Evolutionary conservation across 495 filamentous ascomycete genomes (phyloP).

Genomic region (Trichoderma orchidacearum): DNA sequence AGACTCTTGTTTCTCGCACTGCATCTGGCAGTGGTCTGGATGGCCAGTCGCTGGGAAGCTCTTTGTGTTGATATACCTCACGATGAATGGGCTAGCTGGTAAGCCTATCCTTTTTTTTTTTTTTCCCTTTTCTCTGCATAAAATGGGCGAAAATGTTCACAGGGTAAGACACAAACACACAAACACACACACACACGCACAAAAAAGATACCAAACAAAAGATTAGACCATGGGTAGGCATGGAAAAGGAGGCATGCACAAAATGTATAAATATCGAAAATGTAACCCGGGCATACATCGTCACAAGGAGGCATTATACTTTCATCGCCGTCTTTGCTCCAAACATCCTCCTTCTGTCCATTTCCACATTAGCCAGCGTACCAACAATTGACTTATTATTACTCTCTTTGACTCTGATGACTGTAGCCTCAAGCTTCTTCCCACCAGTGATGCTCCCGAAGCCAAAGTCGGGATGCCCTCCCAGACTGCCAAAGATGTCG

Average conservation of each 20-base stretch:
- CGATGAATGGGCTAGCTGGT: not conserved
- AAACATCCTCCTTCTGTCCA: not conserved
- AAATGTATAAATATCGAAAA: too few species aligned
- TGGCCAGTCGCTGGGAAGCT: slow-evolving; percentile 16
- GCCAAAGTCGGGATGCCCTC: slow-evolving; percentile 54
- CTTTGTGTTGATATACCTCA: slow-evolving; percentile 16
- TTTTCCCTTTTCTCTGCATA: not conserved
- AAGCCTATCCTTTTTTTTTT: not conserved
- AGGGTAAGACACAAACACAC: too few species aligned
- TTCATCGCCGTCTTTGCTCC: not conserved
- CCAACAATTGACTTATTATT: not conserved
- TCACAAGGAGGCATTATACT: not conserved
- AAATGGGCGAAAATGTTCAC: too few species aligned
- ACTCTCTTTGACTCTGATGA: not conserved
- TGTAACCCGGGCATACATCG: too few species aligned
- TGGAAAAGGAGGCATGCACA: too few species aligned
- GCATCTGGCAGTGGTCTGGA: slow-evolving; percentile 25
- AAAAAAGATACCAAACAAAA: too few species aligned
- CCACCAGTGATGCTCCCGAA: slow-evolving; percentile 27
- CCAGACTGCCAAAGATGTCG: slow-evolving; percentile 55
- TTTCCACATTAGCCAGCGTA: not conserved
- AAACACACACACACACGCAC: too few species aligned
- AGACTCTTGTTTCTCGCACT: slow-evolving; percentile 20
- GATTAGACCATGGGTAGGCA: too few species aligned
- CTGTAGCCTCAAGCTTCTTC: not conserved